These are phyloP conservation scores for Neonectria punicea DNA, from an alignment of 2,329 filamentous ascomycete genomes.

Conservation along the genomic window DNA sequence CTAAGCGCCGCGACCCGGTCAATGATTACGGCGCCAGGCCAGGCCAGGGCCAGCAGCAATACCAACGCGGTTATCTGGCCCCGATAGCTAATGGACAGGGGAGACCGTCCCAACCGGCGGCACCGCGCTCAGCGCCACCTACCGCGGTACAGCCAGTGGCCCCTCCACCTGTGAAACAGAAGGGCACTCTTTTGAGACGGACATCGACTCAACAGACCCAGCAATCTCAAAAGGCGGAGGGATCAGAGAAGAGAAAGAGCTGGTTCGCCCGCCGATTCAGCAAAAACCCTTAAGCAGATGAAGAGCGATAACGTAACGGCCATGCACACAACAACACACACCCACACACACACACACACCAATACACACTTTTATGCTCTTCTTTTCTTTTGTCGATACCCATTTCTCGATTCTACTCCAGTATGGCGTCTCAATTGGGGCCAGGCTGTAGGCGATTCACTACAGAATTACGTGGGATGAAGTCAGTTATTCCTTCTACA, in stretches of 20 bases:
- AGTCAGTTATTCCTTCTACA: conserved; percentile 14
- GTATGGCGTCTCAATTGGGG: conserved; percentile 8
- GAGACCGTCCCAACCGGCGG: conserved; percentile 39
- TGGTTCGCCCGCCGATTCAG: conserved; percentile 89
- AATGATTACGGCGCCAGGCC: conserved; percentile 75
- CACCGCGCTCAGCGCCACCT: conserved; percentile 40
- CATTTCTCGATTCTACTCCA: conserved; percentile 26
- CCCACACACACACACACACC: neutral
- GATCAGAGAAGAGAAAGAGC: conserved; percentile 82
- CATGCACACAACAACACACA: neutral
- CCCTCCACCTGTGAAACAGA: conserved; percentile 43
- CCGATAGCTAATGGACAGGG: conserved; percentile 43
- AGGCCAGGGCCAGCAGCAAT: conserved; percentile 52
- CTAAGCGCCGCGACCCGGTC: conserved; percentile 62
- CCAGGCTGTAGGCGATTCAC: conserved; percentile 15
- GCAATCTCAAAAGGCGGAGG: conserved; percentile 30
- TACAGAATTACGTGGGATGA: conserved; percentile 20
- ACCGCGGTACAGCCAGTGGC: conserved; percentile 30
- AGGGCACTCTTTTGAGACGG: conserved; percentile 43
- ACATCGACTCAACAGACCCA: conserved; percentile 40
- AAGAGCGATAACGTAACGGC: conserved; percentile 1
- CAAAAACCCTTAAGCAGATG: conserved; percentile 55
- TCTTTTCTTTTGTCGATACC: conserved; percentile 44
- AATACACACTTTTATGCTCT: conserved; percentile 25
- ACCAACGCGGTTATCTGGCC: conserved; percentile 55